These are phyloP conservation scores for Fusarium gaditjirri DNA, from an alignment of 2,329 filamentous ascomycete genomes.

Conservation along the genomic window DNA sequence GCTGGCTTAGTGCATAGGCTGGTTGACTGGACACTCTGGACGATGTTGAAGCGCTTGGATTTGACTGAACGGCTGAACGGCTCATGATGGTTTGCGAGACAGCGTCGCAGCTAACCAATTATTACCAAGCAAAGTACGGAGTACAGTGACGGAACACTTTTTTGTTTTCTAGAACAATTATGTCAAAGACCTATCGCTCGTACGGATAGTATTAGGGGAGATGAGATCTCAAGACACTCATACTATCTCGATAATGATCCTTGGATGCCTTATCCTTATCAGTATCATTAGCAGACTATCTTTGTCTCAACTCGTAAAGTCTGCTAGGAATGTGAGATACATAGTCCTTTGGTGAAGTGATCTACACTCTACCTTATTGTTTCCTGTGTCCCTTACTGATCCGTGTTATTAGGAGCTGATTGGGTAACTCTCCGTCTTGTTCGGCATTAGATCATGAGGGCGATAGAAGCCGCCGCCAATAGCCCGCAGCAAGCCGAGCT, in stretches of 20 bases:
- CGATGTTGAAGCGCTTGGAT: background rate
- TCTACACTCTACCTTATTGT: background rate
- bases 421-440: slow-evolving; percentile 45
- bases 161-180: background rate
- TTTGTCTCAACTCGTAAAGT: background rate
- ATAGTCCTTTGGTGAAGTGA: background rate
- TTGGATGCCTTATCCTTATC: background rate
- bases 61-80: background rate
- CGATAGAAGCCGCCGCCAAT: slow-evolving; percentile 42
- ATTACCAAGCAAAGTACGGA: background rate
- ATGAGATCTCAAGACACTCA: background rate
- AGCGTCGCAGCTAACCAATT: background rate
- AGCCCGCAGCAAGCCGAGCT: slow-evolving; percentile 54
- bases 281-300: background rate
- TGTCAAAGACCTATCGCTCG: background rate
- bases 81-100: background rate
- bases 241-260: background rate
- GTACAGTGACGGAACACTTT: background rate
- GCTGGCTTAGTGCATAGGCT: background rate
- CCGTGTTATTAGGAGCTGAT: background rate
- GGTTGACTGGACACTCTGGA: background rate
- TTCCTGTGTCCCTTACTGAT: background rate
- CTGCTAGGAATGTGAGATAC: background rate
- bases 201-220: background rate
- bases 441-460: slow-evolving; percentile 31